Evolutionary conservation across 306 rosid genomes (phyloP).

Genomic region (Acacia crassicarpa): DNA sequence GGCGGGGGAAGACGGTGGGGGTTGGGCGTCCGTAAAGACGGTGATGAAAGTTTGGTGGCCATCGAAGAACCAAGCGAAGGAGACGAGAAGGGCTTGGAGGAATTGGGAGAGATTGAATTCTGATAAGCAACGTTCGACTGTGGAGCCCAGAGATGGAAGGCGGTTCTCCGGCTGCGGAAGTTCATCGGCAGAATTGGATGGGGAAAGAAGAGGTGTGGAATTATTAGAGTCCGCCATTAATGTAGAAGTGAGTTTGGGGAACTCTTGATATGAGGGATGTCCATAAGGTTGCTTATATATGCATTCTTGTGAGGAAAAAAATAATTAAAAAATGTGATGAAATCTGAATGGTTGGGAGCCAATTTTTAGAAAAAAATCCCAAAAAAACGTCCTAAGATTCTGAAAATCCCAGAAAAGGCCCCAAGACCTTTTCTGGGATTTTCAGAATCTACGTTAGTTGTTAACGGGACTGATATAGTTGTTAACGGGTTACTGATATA

Average conservation of each 20-base stretch:
- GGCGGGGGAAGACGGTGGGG: constrained; percentile 9
- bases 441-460: too few relatives aligned
- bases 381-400: too few relatives aligned
- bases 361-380: too few relatives aligned
- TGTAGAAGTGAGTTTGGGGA: neutral
- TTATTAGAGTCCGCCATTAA: neutral
- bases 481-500: too few relatives aligned
- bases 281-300: neutral
- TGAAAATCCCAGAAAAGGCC: too few relatives aligned
- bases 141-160: neutral
- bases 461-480: too few relatives aligned
- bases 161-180: neutral
- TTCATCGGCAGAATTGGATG: neutral
- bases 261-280: neutral
- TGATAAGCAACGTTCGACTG: neutral
- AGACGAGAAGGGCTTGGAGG: constrained; percentile 37
- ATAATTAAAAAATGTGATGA: too few relatives aligned
- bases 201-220: neutral
- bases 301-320: neutral
- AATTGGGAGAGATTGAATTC: constrained; percentile 6
- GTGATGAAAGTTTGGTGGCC: constrained; percentile 50
- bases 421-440: too few relatives aligned
- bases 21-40: constrained; percentile 41
- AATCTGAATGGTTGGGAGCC: too few relatives aligned
- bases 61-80: constrained; percentile 39